These are phyloP conservation scores for Pseudohalonectria lignicola DNA, from an alignment of 2,329 filamentous ascomycete species.

Conservation along the genomic window DNA sequence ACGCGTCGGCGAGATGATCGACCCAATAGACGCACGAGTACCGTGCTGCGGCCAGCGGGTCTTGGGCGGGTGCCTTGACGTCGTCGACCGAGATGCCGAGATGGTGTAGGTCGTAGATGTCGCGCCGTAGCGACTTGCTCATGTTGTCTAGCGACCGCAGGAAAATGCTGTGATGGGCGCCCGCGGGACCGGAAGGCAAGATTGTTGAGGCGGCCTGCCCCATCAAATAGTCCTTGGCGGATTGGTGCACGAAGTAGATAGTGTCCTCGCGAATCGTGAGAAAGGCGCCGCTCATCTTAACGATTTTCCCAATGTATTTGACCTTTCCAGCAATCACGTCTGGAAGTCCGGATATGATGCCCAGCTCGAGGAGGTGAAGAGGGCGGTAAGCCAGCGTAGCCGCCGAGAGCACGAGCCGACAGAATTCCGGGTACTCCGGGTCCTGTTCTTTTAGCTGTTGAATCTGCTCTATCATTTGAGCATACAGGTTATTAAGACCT, in stretches of 20 bases:
- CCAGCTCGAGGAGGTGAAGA: constrained; percentile 22
- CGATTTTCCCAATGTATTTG: constrained; percentile 9
- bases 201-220: constrained; percentile 11
- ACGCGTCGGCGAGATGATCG: constrained; percentile 15
- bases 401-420: no score
- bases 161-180: constrained; percentile 20
- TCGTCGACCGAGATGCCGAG: constrained; percentile 12
- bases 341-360: constrained; percentile 6
- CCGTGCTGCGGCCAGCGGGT: constrained; percentile 14
- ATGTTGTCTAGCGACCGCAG: constrained; percentile 20
- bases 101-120: constrained; percentile 21
- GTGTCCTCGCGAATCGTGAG: constrained; percentile 19
- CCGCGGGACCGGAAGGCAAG: constrained; percentile 14
- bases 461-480: constrained; percentile 24
- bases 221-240: constrained; percentile 28
- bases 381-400: constrained; percentile 27
- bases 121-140: constrained; percentile 14
- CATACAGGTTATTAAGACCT: constrained; percentile 17
- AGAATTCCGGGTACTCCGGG: no score
- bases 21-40: constrained; percentile 24
- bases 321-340: no score
- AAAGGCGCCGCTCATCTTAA: constrained; percentile 24
- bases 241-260: constrained; percentile 28
- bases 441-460: constrained; percentile 10
- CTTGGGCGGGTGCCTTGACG: constrained; percentile 9